Conservation (phyloP, 2,329 filamentous ascomycete species). For the Shiraia bambusicola region DNA sequence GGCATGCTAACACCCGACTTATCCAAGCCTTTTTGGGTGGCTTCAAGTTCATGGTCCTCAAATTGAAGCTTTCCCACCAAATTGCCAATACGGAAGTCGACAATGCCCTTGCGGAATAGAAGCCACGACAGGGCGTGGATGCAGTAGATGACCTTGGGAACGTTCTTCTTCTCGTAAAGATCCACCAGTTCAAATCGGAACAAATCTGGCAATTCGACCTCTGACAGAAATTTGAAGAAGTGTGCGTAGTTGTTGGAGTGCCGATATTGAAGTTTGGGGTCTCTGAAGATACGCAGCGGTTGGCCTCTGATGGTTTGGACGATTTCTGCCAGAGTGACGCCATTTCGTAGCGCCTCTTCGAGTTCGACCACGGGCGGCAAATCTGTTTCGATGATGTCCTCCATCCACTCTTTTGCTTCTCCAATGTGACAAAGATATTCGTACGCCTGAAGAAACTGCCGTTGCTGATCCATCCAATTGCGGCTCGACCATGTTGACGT, state of each 20-base stretch:
- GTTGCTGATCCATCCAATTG: conserved; percentile 99
- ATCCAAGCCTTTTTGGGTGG: conserved; percentile 94
- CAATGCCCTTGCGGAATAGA: conserved; percentile 90
- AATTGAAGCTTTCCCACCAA: conserved; percentile 95
- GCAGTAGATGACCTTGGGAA: conserved; percentile 98
- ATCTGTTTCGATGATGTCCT: conserved; percentile 79
- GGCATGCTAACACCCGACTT: conserved; percentile 95
- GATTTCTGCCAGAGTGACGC: conserved; percentile 90
- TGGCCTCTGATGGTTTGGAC: conserved; percentile 82
- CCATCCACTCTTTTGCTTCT: conserved; percentile 99
- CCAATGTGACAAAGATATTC: conserved; percentile 99
- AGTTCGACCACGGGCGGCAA: conserved; percentile 92
- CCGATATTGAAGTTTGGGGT: conserved; percentile 83
- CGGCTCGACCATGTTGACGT: conserved; percentile 69
- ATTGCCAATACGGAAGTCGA: conserved; percentile 95
- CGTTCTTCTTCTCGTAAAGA: conserved; percentile 99
- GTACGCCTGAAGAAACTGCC: conserved; percentile 94
- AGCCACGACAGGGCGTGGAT: conserved; percentile 97
- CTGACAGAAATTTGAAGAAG: conserved; percentile 91
- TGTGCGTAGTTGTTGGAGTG: conserved; percentile 98
- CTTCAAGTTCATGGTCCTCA: conserved; percentile 94
- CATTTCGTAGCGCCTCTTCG: conserved; percentile 88
- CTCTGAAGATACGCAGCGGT: conserved; percentile 78
- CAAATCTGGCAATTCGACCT: conserved; percentile 88
- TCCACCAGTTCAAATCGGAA: conserved; percentile 98